Conservation (phyloP, 2,329 filamentous ascomycete genomes). For the Teratosphaeria nubilosa region DNA sequence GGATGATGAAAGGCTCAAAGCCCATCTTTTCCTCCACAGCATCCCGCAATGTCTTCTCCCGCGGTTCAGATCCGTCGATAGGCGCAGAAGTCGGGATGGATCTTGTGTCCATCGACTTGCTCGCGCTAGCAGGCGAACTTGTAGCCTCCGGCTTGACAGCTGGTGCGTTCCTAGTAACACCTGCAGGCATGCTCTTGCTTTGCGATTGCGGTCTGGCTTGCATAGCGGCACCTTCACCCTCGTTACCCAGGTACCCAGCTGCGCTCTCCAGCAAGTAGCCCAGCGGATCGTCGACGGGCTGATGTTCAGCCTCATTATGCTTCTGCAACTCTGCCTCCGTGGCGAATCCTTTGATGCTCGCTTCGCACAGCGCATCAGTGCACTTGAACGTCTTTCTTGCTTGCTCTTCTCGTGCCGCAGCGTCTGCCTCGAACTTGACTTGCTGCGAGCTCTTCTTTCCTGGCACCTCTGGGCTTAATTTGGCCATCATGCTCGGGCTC, state of each 20-base stretch:
- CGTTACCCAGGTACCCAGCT: constrained; percentile 37
- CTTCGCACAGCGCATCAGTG: constrained; percentile 40
- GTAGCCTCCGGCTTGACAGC: constrained; percentile 26
- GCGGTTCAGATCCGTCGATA: constrained; percentile 2
- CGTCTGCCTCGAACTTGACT: constrained; percentile 27
- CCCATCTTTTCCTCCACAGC: constrained; percentile 21
- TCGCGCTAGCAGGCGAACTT: constrained; percentile 16
- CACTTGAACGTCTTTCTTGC: constrained; percentile 41
- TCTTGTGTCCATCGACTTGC: constrained; percentile 8
- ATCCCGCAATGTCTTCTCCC: constrained; percentile 21
- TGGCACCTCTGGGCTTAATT: constrained; percentile 35
- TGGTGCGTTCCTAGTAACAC: neutral
- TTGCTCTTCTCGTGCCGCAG: constrained; percentile 17
- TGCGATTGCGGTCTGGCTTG: constrained; percentile 17
- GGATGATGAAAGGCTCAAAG: constrained; percentile 2
- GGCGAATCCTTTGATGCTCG: constrained; percentile 44
- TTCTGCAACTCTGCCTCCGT: constrained; percentile 45
- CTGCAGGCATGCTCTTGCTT: constrained; percentile 1
- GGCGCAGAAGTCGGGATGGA: constrained; percentile 3
- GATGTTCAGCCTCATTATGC: constrained; percentile 45
- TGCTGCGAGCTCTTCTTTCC: constrained; percentile 16
- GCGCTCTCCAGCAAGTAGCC: constrained; percentile 47
- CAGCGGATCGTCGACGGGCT: constrained; percentile 44
- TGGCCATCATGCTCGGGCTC: constrained; percentile 30
- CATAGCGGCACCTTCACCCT: constrained; percentile 27